Percentiles rank a stretch among this genome's conserved stretches.
Conservation (phyloP, 352 stramenopile genomes). For the Peronospora farinosa region DNA sequence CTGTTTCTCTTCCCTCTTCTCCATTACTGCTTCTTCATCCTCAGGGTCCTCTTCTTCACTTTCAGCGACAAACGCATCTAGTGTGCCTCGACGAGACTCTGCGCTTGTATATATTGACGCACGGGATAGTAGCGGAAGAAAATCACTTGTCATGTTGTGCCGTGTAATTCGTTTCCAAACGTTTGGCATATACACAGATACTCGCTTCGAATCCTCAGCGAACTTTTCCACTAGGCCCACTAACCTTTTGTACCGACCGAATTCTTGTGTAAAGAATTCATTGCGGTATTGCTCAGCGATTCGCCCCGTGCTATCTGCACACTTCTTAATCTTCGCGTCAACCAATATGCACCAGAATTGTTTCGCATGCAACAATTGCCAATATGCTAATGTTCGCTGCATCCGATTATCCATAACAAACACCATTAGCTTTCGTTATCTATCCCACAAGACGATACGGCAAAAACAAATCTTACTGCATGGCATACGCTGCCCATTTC, state of each 20-base stretch:
- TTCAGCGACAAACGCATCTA: slow-evolving; percentile 59
- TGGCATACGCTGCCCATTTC: slow-evolving; percentile 77
- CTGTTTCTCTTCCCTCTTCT: slow-evolving; percentile 26
- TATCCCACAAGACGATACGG: background rate
- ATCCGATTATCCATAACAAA: slow-evolving; percentile 1
- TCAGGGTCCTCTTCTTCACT: slow-evolving; percentile 48
- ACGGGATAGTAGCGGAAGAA: slow-evolving; percentile 31
- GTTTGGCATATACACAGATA: slow-evolving; percentile 39
- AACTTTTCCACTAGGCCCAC: slow-evolving; percentile 61
- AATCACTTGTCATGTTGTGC: slow-evolving; percentile 41
- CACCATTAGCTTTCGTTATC: slow-evolving; percentile 1
- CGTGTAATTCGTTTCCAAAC: slow-evolving; percentile 57
- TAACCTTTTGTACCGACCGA: slow-evolving; percentile 67
- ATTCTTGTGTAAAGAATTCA: slow-evolving; percentile 58
- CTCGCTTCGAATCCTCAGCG: slow-evolving; percentile 41
- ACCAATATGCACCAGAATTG: slow-evolving; percentile 73
- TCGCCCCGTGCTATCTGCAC: slow-evolving; percentile 33
- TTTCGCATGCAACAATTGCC: slow-evolving; percentile 77
- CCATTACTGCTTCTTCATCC: slow-evolving; percentile 37
- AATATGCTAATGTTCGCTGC: slow-evolving; percentile 68
- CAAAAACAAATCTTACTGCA: slow-evolving; percentile 38
- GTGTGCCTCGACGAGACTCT: slow-evolving; percentile 37
- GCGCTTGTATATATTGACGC: background rate
- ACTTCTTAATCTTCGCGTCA: slow-evolving; percentile 49
- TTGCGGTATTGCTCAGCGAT: slow-evolving; percentile 38